These are phyloP conservation scores for Entomophthora muscae DNA, from an alignment of 371 early-diverging fungal species.

Conservation along the genomic window DNA sequence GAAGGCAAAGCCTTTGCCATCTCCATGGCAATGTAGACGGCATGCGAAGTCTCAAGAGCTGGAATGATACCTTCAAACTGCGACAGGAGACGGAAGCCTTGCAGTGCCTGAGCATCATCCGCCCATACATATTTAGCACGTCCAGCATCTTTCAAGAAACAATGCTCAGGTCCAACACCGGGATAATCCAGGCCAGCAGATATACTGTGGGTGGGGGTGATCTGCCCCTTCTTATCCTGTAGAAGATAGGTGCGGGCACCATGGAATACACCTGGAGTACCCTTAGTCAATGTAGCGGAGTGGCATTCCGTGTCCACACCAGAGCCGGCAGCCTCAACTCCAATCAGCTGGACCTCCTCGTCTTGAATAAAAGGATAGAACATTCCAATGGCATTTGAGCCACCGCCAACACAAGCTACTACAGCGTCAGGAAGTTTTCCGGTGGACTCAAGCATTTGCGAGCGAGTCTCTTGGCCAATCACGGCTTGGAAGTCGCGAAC, in stretches of 20 bases:
- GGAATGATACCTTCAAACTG: conserved; percentile 89
- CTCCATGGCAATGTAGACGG: conserved; percentile 64
- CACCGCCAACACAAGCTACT: conserved; percentile 93
- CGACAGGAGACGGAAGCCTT: conserved; percentile 70
- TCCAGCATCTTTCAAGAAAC: conserved; percentile 71
- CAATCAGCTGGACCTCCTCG: conserved; percentile 59
- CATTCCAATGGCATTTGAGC: conserved; percentile 91
- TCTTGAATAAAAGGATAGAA: conserved; percentile 88
- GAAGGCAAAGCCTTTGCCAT: conserved; percentile 55
- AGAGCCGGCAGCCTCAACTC: conserved; percentile 88
- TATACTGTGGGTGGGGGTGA: conserved; percentile 85
- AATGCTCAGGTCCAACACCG: conserved; percentile 93
- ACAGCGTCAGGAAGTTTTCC: conserved; percentile 81
- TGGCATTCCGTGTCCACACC: conserved; percentile 71
- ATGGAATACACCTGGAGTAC: conserved; percentile 87
- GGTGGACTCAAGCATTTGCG: conserved; percentile 59
- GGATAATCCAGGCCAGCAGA: conserved; percentile 94
- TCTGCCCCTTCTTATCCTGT: conserved; percentile 87
- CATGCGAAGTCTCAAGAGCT: conserved; percentile 89
- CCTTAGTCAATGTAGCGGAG: conserved; percentile 75
- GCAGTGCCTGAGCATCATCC: conserved; percentile 70
- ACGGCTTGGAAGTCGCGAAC: conserved; percentile 94
- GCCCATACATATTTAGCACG: conserved; percentile 75
- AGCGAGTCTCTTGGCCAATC: conserved; percentile 71
- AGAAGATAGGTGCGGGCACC: conserved; percentile 86